Evolutionary conservation across 768 basidiomycete species (phyloP).

Genomic region (Termitomyces sp.): DNA sequence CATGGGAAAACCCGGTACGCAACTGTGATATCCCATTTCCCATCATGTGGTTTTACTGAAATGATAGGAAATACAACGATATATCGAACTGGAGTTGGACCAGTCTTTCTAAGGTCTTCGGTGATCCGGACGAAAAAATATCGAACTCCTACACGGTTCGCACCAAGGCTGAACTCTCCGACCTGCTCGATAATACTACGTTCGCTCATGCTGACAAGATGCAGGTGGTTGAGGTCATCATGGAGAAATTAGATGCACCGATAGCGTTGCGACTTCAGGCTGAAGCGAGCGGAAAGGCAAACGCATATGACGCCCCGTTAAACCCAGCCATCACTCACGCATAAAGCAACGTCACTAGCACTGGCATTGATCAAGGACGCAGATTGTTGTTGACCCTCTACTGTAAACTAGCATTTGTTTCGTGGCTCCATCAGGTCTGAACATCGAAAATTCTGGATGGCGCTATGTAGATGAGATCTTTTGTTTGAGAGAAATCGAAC

Average conservation of each 20-base stretch:
- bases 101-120: neutral
- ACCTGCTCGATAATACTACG: neutral
- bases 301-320: neutral
- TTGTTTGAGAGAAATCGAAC: too few species aligned
- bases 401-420: too few species aligned
- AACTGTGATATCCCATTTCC: neutral
- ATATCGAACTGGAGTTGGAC: neutral
- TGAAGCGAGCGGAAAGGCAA: neutral
- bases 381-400: neutral
- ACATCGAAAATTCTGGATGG: too few species aligned
- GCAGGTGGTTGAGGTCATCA: neutral
- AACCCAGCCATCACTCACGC: neutral
- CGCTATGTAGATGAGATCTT: too few species aligned
- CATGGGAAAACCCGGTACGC: neutral
- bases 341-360: neutral
- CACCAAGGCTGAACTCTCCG: neutral
- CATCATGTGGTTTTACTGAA: neutral
- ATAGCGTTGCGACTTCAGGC: neutral
- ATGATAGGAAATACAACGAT: neutral
- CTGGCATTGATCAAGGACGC: neutral
- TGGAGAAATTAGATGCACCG: neutral
- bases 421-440: too few species aligned
- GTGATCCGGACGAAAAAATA: neutral
- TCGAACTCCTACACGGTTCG: neutral
- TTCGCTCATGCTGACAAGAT: neutral